Conservation (phyloP, 2,329 filamentous ascomycete species). For the Massarina eburnea region DNA sequence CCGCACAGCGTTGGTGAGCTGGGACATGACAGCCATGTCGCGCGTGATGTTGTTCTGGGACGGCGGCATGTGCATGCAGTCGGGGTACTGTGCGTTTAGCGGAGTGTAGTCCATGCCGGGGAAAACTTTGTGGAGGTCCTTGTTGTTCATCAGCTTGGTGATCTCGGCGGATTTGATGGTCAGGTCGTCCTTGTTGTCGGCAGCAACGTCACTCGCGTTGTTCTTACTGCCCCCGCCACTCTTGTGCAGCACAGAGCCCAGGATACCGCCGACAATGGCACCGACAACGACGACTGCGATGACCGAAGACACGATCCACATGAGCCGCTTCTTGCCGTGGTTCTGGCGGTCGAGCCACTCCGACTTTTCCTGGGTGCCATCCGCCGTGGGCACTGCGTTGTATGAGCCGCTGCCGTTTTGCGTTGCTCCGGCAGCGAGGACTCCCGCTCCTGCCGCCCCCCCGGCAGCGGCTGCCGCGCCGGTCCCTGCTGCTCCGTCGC, state of each 20-base stretch:
- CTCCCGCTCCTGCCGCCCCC: conserved; percentile 45
- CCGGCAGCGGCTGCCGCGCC: conserved; percentile 41
- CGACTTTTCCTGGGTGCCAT: conserved; percentile 60
- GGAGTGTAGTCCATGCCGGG: conserved; percentile 95
- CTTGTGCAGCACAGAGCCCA: conserved; percentile 69
- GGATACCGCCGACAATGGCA: conserved; percentile 71
- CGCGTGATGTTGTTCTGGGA: conserved; percentile 94
- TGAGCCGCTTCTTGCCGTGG: conserved; percentile 65
- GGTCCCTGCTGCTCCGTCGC: conserved; percentile 42
- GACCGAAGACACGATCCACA: conserved; percentile 66
- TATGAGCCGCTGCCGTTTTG: conserved; percentile 55
- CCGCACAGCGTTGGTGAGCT: conserved; percentile 83
- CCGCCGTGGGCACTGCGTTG: conserved; percentile 52
- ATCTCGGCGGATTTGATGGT: conserved; percentile 76
- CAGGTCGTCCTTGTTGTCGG: conserved; percentile 74
- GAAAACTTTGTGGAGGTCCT: conserved; percentile 86
- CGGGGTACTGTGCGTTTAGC: conserved; percentile 85
- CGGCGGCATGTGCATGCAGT: conserved; percentile 73
- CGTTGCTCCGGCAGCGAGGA: conserved; percentile 24
- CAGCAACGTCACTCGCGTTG: conserved; percentile 48
- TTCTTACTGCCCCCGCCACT: conserved; percentile 23
- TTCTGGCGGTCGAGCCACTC: conserved; percentile 65
- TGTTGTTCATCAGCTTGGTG: conserved; percentile 77
- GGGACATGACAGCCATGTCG: conserved; percentile 85
- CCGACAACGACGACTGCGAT: conserved; percentile 68